These are phyloP conservation scores for Rhizophora apiculata DNA, from an alignment of 345 rosid species.

Conservation along the genomic window DNA sequence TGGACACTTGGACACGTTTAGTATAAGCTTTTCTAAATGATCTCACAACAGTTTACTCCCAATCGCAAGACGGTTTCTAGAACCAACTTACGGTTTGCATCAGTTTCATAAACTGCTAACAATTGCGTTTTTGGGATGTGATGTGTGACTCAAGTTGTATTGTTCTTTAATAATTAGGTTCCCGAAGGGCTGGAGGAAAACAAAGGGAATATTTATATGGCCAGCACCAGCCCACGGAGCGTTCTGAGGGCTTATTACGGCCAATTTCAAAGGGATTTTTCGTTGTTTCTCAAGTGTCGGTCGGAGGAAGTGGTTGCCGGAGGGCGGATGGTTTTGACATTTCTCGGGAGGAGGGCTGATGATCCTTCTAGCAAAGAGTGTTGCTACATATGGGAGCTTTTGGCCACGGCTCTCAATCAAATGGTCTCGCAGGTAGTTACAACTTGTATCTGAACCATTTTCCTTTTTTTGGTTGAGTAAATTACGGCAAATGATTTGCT, in stretches of 20 bases:
- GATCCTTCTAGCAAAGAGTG: constrained; percentile 47
- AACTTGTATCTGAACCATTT: background rate
- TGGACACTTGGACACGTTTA: too few relatives aligned
- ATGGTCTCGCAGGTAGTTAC: constrained; percentile 48
- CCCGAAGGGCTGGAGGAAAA: constrained; percentile 44
- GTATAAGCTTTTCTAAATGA: too few relatives aligned
- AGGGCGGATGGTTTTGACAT: constrained; percentile 51
- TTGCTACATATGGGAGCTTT: constrained; percentile 49
- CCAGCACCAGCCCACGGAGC: constrained; percentile 37
- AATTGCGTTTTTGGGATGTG: background rate
- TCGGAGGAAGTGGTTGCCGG: constrained; percentile 42
- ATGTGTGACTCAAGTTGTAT: background rate
- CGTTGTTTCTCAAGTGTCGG: constrained; percentile 39
- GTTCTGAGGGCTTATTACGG: constrained; percentile 39
- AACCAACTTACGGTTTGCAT: background rate
- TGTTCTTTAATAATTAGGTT: constrained; percentile 25
- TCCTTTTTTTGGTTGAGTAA: too few relatives aligned
- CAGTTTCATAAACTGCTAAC: background rate
- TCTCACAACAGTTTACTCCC: too few relatives aligned
- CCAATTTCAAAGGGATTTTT: constrained; percentile 50
- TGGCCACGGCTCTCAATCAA: constrained; percentile 44
- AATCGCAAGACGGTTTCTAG: too few relatives aligned
- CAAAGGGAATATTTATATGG: constrained; percentile 50
- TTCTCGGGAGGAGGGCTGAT: constrained; percentile 44
- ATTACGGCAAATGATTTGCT: too few relatives aligned